These are phyloP conservation scores for Mycena leptocephala DNA, from an alignment of 768 basidiomycete species.

Conservation along the genomic window DNA sequence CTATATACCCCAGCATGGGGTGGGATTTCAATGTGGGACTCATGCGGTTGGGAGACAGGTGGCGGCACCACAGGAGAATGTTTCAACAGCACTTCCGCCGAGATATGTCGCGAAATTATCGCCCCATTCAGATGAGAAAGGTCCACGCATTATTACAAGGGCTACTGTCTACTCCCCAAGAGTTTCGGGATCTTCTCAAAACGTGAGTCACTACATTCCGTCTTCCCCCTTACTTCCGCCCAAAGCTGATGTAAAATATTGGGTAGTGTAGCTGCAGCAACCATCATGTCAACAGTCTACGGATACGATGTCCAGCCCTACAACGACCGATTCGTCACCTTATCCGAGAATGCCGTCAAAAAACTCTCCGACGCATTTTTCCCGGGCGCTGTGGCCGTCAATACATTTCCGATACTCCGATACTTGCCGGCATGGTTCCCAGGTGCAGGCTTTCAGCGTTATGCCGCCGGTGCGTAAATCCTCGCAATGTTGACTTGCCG, in stretches of 20 bases:
- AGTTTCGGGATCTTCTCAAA: slow-evolving; percentile 38
- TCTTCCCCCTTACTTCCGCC: too few relatives aligned
- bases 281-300: slow-evolving; percentile 51
- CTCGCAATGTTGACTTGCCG: background rate
- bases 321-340: slow-evolving; percentile 49
- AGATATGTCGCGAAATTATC: slow-evolving; percentile 34
- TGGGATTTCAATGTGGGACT: slow-evolving; percentile 43
- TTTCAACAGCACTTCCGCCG: slow-evolving; percentile 48
- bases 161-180: slow-evolving; percentile 33
- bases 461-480: slow-evolving; percentile 29
- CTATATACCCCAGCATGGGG: background rate
- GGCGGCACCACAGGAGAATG: slow-evolving; percentile 48
- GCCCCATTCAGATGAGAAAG: slow-evolving; percentile 42
- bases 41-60: slow-evolving; percentile 47
- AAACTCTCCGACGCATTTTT: slow-evolving; percentile 45
- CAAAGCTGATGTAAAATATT: slow-evolving; percentile 32
- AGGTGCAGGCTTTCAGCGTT: slow-evolving; percentile 46
- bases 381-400: slow-evolving; percentile 49
- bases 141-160: slow-evolving; percentile 37
- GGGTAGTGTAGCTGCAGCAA: slow-evolving; percentile 45
- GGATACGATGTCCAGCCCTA: slow-evolving; percentile 51
- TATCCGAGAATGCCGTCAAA: slow-evolving; percentile 48
- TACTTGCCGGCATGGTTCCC: slow-evolving; percentile 50
- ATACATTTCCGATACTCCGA: slow-evolving; percentile 48
- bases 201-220: background rate